Evolutionary conservation across 169 alveolate species (phyloP).

Genomic region (Toxoplasma gondii): DNA sequence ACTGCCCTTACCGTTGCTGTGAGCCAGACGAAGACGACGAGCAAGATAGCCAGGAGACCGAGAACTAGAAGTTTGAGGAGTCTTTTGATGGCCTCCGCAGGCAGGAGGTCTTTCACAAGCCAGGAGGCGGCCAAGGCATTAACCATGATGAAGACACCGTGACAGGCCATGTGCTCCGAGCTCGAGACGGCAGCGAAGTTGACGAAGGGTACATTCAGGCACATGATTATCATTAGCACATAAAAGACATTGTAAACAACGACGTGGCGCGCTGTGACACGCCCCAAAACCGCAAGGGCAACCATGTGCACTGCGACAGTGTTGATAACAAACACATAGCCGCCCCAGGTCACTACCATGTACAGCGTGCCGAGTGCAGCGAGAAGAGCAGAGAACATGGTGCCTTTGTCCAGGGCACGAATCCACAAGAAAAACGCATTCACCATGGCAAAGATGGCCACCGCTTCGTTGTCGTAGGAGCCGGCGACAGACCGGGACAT

Average conservation of each 20-base stretch:
- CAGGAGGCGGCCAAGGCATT: constrained; percentile 68
- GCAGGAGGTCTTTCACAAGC: constrained; percentile 19
- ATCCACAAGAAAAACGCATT: constrained; percentile 93
- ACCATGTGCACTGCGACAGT: constrained; percentile 93
- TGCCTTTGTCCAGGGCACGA: constrained; percentile 93
- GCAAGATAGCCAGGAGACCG: constrained; percentile 17
- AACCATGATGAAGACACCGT: constrained; percentile 90
- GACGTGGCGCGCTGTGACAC: constrained; percentile 87
- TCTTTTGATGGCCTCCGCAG: constrained; percentile 38
- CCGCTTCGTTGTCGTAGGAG: constrained; percentile 99
- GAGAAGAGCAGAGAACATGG: constrained; percentile 82
- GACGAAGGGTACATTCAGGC: constrained; percentile 96
- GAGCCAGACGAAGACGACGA: constrained; percentile 53
- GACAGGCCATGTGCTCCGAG: constrained; percentile 97
- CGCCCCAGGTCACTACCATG: constrained; percentile 98
- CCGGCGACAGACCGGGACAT: constrained; percentile 92
- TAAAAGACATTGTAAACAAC: constrained; percentile 93
- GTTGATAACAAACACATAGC: constrained; percentile 96
- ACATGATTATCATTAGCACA: constrained; percentile 91
- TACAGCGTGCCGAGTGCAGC: constrained; percentile 82
- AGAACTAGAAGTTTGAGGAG: constrained; percentile 46
- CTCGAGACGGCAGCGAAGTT: constrained; percentile 89
- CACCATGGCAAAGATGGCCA: constrained; percentile 96
- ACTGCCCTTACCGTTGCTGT: constrained; percentile 72
- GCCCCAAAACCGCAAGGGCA: constrained; percentile 89